Conservation (phyloP, 345 rosid genomes). For the Populus euphratica region DNA sequence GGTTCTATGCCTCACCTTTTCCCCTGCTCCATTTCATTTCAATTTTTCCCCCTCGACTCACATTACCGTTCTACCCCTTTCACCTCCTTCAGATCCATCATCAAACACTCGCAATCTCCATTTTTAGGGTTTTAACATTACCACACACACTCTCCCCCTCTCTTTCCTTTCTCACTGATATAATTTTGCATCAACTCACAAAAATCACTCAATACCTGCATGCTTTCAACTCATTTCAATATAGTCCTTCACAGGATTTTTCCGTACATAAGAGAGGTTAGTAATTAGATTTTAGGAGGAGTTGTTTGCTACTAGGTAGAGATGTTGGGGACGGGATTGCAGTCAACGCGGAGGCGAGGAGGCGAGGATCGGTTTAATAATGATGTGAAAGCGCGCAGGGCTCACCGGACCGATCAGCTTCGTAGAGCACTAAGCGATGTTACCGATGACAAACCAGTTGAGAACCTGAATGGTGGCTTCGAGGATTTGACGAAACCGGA, state of each 20-base stretch:
- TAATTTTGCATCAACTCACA: neutral
- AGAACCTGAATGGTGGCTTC: slow-evolving; percentile 20
- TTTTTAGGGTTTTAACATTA: slow-evolving; percentile 7
- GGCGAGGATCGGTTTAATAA: slow-evolving; percentile 49
- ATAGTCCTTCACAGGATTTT: neutral
- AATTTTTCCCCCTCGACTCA: neutral
- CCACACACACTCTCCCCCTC: neutral
- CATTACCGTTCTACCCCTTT: slow-evolving; percentile 23
- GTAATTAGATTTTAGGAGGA: neutral
- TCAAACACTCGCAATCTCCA: neutral
- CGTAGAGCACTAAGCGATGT: slow-evolving; percentile 44
- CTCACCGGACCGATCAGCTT: slow-evolving; percentile 26
- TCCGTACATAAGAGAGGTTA: neutral
- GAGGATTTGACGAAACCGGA: slow-evolving; percentile 20
- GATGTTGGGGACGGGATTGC: slow-evolving; percentile 54
- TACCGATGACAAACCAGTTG: neutral
- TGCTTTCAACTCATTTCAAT: neutral
- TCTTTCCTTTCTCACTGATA: slow-evolving; percentile 2
- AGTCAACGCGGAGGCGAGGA: slow-evolving; percentile 32
- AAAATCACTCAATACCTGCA: neutral
- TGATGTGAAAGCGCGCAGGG: slow-evolving; percentile 35
- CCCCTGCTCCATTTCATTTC: neutral
- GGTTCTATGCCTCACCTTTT: neutral
- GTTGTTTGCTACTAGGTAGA: neutral
- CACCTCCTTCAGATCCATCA: slow-evolving; percentile 7